A percentile compares a stretch with the other conserved stretches of the same genome.
Conservation (phyloP, 805 yeast genomes). For the Wickerhamomyces pijperi region DNA sequence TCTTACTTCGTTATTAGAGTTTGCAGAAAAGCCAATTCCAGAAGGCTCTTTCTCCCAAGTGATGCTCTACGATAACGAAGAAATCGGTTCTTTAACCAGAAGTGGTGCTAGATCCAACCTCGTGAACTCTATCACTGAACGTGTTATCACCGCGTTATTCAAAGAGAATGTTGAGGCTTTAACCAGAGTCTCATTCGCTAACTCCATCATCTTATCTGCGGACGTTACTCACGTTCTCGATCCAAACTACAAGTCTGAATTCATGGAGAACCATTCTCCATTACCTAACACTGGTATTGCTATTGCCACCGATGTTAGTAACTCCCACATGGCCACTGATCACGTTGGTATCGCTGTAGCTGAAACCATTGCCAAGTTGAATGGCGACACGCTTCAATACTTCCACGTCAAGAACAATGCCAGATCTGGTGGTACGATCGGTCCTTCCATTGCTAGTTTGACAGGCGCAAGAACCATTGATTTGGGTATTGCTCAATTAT, state of each 20-base stretch:
- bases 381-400: constrained; percentile 60
- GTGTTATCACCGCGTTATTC: constrained; percentile 29
- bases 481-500: constrained; percentile 71
- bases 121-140: constrained; percentile 49
- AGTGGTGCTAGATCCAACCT: constrained; percentile 78
- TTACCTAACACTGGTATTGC: constrained; percentile 69
- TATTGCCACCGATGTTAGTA: constrained; percentile 54
- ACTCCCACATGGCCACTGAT: constrained; percentile 80
- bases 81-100: constrained; percentile 70
- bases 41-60: constrained; percentile 41
- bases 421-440: constrained; percentile 84
- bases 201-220: constrained; percentile 70
- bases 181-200: constrained; percentile 44
- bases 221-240: constrained; percentile 77
- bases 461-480: constrained; percentile 74
- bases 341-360: constrained; percentile 58
- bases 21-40: constrained; percentile 24
- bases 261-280: constrained; percentile 72
- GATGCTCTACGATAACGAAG: constrained; percentile 70
- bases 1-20: constrained; percentile 42
- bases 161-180: constrained; percentile 12
- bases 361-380: constrained; percentile 55
- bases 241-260: constrained; percentile 63
- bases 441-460: constrained; percentile 53
- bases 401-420: constrained; percentile 82